Evolutionary conservation across 164 flowering plant genomes (phyloP).

Genomic region (Liquidambar formosana): DNA sequence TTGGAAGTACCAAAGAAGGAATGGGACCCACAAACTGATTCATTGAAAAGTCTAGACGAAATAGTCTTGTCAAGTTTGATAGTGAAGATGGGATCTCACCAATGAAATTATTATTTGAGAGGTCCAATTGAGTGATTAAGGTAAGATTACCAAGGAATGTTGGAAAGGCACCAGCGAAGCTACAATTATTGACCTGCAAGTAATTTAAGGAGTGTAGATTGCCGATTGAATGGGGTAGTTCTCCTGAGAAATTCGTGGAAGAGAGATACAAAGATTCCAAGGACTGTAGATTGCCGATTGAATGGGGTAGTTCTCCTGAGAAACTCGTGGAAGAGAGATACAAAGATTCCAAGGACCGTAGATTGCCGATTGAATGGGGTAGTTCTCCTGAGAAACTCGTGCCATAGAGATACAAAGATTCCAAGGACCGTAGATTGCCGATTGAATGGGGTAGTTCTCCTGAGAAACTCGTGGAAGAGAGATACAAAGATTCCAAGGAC

Average conservation of each 20-base stretch:
- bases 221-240: too few relatives aligned
- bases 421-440: too few relatives aligned
- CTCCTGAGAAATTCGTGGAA: too few relatives aligned
- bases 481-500: too few relatives aligned
- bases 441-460: too few relatives aligned
- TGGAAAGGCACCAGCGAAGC: constrained; percentile 4
- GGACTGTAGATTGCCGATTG: too few relatives aligned
- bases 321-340: neutral
- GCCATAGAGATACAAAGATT: too few relatives aligned
- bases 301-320: too few relatives aligned
- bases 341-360: neutral
- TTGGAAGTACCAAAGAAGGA: neutral
- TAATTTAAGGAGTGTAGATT: too few relatives aligned
- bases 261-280: neutral
- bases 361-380: too few relatives aligned
- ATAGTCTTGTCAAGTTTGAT: neutral
- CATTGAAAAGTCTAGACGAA: neutral
- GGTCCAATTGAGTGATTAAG: neutral
- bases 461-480: too few relatives aligned
- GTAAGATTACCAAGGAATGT: constrained; percentile 15
- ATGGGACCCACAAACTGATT: neutral
- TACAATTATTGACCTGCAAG: neutral
- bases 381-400: too few relatives aligned
- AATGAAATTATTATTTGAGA: neutral
- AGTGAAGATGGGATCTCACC: constrained; percentile 14